Percentiles rank a stretch among this genome's conserved stretches.
phyloP scores from a whole-genome alignment of 495 filamentous ascomycete species.

The Aspergillus olivimuriae region DNA sequence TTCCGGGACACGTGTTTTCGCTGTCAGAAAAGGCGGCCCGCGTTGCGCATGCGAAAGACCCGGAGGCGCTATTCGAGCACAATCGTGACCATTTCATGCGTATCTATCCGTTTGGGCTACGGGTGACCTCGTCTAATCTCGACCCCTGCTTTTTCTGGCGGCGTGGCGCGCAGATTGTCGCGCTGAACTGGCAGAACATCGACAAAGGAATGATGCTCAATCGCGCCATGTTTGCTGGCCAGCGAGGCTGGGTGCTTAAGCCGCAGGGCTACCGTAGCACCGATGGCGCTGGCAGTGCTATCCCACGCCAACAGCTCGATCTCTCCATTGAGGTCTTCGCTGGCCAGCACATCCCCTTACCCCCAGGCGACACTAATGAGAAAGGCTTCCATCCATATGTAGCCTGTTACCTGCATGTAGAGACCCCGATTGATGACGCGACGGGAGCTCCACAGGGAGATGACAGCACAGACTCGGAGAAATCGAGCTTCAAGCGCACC shows the following conservation, averaged over 20 bases:
- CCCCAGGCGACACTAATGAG: constrained; percentile 43
- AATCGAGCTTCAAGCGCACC: constrained; percentile 60
- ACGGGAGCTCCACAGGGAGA: constrained; percentile 20
- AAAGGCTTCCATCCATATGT: constrained; percentile 69
- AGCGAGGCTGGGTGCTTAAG: constrained; percentile 79
- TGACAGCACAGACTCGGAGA: constrained; percentile 39
- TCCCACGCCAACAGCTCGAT: constrained; percentile 28
- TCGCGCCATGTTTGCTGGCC: constrained; percentile 81
- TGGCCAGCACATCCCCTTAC: constrained; percentile 46
- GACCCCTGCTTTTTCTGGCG: constrained; percentile 82
- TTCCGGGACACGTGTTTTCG: constrained; percentile 82
- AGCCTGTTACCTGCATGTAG: constrained; percentile 75
- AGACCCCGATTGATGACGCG: constrained; percentile 38
- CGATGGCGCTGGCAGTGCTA: constrained; percentile 10
- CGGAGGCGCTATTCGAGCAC: constrained; percentile 64
- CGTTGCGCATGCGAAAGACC: constrained; percentile 57
- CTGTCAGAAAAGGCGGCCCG: constrained; percentile 74
- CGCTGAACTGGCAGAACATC: constrained; percentile 88
- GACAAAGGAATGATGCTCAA: constrained; percentile 96
- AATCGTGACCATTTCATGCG: constrained; percentile 84
- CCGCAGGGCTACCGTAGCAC: constrained; percentile 57
- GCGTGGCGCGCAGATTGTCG: constrained; percentile 84
- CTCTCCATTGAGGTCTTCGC: constrained; percentile 47
- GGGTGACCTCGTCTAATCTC: constrained; percentile 78
- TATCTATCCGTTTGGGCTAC: constrained; percentile 76